Base-by-base conservation (phyloP, 345 rosid genomes). In the Hypericum perforatum region DNA sequence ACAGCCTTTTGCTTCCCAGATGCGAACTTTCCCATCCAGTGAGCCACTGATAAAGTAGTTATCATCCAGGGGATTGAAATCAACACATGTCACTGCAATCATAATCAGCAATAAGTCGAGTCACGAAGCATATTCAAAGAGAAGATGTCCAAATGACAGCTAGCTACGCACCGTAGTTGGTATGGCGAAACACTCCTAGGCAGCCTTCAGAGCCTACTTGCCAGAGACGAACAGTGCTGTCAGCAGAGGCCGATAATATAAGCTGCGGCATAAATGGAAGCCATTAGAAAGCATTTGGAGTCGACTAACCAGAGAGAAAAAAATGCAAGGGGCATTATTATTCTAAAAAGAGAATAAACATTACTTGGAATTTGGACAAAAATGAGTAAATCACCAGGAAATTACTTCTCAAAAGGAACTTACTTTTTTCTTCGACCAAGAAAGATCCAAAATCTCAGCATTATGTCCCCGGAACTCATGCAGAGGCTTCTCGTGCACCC, bases 391-490 rank as follows among this genome's bases (percentile, higher is more conserved):
- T 49, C 39, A n/a, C 56, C 40, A 42, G 48, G 12, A 38, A 16
- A 61, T 41, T 41, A 5, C 4, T 37, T 49, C 67, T 16, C 0
- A 37, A n/a, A 11, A 49, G 50, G 47, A 37, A 63, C 77, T 77
- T 50, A 86, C 95, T 82, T 81, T 81, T 67, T 73, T 73, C 63
- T 71, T 75, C 8, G 95, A 86, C 95, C 95, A 86, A 0, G 92
- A 67, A 58, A 86, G 85, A 74, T 79, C 86, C 76, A 86, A 75
- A 58, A 86, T 70, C 64, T 83, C 92, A 22, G 74, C 72, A 5
- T 5, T 50, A 66, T 85, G 95, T 53, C 90, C 95, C 39, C 41
- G 74, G 61, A 82, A 80, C 74, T 80, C 83, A 32, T 80, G 85
- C 68, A 73, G 70, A 60, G 90, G 87, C 61, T 74, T 78, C 73